phyloP scores from a whole-genome alignment of 2,329 filamentous ascomycete genomes.

The Cryoendolithus antarcticus region DNA sequence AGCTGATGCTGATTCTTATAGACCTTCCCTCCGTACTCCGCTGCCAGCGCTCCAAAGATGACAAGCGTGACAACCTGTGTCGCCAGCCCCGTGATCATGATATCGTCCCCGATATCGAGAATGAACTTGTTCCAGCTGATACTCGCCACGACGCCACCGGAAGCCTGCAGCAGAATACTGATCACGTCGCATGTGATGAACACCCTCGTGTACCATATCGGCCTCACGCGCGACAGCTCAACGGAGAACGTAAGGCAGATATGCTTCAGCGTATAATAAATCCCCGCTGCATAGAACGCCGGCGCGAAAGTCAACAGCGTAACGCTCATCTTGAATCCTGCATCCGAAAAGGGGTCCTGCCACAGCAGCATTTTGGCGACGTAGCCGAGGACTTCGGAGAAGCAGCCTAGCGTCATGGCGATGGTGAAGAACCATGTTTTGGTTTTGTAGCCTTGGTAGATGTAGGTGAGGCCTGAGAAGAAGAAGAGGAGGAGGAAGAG shows the following conservation, averaged over 20 bases:
- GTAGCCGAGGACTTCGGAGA: conserved; percentile 33
- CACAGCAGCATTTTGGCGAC: conserved; percentile 30
- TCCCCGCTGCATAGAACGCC: conserved; percentile 32
- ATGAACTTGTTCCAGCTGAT: conserved; percentile 34
- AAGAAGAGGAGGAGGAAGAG: conserved; percentile 28
- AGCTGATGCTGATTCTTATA: conserved; percentile 11
- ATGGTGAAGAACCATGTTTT: conserved; percentile 29
- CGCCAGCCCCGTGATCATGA: conserved; percentile 47
- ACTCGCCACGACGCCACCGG: conserved; percentile 43
- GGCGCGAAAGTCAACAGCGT: conserved; percentile 33
- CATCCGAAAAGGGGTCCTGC: conserved; percentile 30
- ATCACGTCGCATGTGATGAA: conserved; percentile 47
- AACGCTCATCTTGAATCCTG: conserved; percentile 32
- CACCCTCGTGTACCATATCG: conserved; percentile 34
- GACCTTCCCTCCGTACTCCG: conserved; percentile 22
- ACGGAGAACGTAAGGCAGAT: conserved; percentile 27
- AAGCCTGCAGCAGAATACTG: conserved; percentile 46
- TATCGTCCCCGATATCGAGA: conserved; percentile 38
- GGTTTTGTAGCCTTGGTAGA: conserved; percentile 22
- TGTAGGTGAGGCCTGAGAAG: conserved; percentile 20
- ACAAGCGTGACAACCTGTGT: conserved; percentile 43
- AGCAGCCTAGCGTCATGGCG: conserved; percentile 29
- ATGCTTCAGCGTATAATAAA: conserved; percentile 34
- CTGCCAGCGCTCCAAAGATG: conserved; percentile 32
- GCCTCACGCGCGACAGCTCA: conserved; percentile 12